phyloP scores from a whole-genome alignment of 2,329 filamentous ascomycete species.

The Exophiala calicioides region DNA sequence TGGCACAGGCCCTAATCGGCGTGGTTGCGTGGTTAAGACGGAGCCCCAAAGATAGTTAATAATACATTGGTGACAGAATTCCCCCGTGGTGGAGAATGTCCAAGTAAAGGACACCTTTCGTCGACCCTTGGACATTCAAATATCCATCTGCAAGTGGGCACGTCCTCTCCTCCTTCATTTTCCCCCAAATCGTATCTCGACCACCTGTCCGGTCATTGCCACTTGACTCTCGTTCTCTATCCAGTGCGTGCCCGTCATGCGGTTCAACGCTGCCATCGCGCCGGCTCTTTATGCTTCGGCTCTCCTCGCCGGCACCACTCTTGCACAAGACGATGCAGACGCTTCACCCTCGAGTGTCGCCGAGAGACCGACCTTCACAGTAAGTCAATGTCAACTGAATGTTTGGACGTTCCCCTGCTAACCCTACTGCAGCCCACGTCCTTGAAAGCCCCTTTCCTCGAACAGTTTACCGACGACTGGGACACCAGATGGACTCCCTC shows the following conservation, averaged over 20 bases:
- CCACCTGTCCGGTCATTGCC: slow-evolving; percentile 26
- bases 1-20: too few relatives aligned
- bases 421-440: slow-evolving; percentile 68
- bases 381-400: slow-evolving; percentile 55
- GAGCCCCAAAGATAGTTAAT: too few relatives aligned
- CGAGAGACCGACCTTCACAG: slow-evolving; percentile 81
- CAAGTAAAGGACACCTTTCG: slow-evolving; percentile 31
- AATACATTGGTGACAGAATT: too few relatives aligned
- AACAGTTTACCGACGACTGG: slow-evolving; percentile 98
- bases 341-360: slow-evolving; percentile 56
- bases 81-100: slow-evolving; percentile 20
- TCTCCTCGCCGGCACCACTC: slow-evolving; percentile 65
- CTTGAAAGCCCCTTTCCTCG: slow-evolving; percentile 90
- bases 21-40: too few relatives aligned
- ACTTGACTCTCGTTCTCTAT: slow-evolving; percentile 16
- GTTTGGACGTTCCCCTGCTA: neutral
- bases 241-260: slow-evolving; percentile 62
- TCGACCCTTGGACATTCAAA: slow-evolving; percentile 17
- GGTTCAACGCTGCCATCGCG: slow-evolving; percentile 77
- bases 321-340: slow-evolving; percentile 62
- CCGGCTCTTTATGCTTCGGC: slow-evolving; percentile 70
- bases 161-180: slow-evolving; percentile 13
- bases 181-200: slow-evolving; percentile 26
- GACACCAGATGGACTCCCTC: slow-evolving; percentile 90
- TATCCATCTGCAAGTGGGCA: slow-evolving; percentile 9